phyloP scores from a whole-genome alignment of 768 basidiomycete genomes.

The Gloeopeniophorella convolvens region DNA sequence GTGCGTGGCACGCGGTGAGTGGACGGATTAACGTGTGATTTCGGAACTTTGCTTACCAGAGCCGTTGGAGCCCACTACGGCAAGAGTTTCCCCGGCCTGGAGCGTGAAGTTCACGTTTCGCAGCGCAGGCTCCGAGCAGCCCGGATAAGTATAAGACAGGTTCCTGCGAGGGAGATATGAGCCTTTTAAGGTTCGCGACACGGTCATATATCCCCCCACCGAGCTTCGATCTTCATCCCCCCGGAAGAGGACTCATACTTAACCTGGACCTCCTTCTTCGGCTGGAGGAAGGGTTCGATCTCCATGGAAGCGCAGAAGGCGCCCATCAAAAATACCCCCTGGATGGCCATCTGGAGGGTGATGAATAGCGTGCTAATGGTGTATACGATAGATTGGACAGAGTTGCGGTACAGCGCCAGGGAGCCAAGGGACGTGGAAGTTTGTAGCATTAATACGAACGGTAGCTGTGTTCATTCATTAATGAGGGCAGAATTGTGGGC shows the following conservation, averaged over 20 bases:
- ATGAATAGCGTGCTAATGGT: constrained; percentile 57
- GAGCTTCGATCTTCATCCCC: constrained; percentile 68
- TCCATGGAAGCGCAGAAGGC: constrained; percentile 77
- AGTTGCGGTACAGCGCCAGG: constrained; percentile 73
- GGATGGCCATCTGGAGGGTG: constrained; percentile 69
- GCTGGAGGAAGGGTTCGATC: constrained; percentile 62
- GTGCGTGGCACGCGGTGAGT: no score
- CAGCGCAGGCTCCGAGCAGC: constrained; percentile 58
- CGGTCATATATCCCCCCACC: constrained; percentile 38
- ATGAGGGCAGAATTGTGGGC: constrained; percentile 14
- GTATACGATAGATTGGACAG: constrained; percentile 65
- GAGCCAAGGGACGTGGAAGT: constrained; percentile 72
- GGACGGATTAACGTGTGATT: no score
- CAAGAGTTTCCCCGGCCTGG: constrained; percentile 70
- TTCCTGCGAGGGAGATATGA: constrained; percentile 31
- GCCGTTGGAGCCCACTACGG: constrained; percentile 81
- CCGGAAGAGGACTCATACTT: constrained; percentile 40
- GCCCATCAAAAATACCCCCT: constrained; percentile 80
- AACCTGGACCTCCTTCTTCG: constrained; percentile 44
- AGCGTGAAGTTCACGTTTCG: constrained; percentile 64
- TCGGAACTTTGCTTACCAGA: constrained; percentile 53
- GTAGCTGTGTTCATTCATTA: constrained; percentile 42
- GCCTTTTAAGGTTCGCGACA: not conserved
- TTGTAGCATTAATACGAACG: constrained; percentile 66
- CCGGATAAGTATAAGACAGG: constrained; percentile 77